These are phyloP conservation scores for Alloteropsis semialata DNA, from an alignment of 176 grass and related monocot genomes.

Conservation along the genomic window DNA sequence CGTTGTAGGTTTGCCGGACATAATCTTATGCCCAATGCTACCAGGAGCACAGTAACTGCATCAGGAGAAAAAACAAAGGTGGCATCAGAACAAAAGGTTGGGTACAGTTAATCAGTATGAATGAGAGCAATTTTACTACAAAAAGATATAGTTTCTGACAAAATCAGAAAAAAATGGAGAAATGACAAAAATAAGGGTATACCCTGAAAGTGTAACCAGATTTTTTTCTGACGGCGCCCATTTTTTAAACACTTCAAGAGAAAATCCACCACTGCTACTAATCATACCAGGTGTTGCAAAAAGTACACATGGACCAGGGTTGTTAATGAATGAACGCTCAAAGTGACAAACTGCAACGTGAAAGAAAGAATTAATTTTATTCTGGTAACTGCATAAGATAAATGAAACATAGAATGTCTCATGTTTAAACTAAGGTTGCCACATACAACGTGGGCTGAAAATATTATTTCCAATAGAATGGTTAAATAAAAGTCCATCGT, in stretches of 20 bases:
- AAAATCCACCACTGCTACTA: constrained; percentile 65
- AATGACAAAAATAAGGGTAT: constrained; percentile 15
- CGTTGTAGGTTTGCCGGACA: constrained; percentile 87
- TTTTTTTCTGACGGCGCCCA: constrained; percentile 96
- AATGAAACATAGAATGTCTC: neutral
- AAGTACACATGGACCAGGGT: constrained; percentile 84
- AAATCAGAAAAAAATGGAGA: neutral
- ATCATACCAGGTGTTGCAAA: constrained; percentile 98
- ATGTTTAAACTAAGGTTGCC: neutral
- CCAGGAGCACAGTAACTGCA: constrained; percentile 95
- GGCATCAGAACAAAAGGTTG: neutral
- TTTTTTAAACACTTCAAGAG: constrained; percentile 88
- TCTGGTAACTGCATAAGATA: neutral
- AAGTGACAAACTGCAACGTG: constrained; percentile 67
- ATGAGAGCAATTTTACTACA: neutral
- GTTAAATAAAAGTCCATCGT: constrained; percentile 5
- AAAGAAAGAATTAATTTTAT: constrained; percentile 7
- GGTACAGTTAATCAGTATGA: neutral
- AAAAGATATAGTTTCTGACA: neutral
- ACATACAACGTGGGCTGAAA: neutral
- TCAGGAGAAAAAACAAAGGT: neutral
- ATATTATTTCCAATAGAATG: neutral
- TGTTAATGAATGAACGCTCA: constrained; percentile 76
- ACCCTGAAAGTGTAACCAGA: constrained; percentile 80
- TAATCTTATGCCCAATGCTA: constrained; percentile 91